A percentile compares a stretch with the other conserved stretches of the same genome.
Evolutionary conservation across 495 filamentous ascomycete species (phyloP).

Genomic region (Penicillium coffeae): DNA sequence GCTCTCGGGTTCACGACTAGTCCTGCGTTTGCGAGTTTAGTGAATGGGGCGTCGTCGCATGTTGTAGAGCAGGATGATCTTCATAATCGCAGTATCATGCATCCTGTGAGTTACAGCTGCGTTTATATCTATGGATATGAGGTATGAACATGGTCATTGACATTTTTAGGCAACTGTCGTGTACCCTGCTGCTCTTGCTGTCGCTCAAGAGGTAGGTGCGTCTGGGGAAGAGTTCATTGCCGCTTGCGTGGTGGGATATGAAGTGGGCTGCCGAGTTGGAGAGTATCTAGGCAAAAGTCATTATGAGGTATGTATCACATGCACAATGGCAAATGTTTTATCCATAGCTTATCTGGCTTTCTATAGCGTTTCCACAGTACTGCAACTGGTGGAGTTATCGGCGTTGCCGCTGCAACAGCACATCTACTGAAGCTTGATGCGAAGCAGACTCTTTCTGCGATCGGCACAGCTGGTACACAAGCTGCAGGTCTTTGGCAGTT

Average conservation of each 20-base stretch:
- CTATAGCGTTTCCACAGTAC: conserved; percentile 31
- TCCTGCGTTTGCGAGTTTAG: conserved; percentile 31
- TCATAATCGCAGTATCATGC: conserved; percentile 37
- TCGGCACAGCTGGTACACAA: conserved; percentile 36
- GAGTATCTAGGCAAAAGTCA: conserved; percentile 32
- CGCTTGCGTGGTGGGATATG: conserved; percentile 36
- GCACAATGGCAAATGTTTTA: not conserved
- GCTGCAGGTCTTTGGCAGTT: conserved; percentile 38
- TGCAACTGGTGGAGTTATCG: conserved; percentile 31
- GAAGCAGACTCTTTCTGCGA: conserved; percentile 24
- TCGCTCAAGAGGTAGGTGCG: conserved; percentile 28
- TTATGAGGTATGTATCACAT: conserved; percentile 24
- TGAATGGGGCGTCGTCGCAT: conserved; percentile 35
- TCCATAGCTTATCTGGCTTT: not conserved
- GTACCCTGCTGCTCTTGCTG: conserved; percentile 31
- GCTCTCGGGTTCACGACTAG: conserved; percentile 18
- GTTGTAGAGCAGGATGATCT: conserved; percentile 40
- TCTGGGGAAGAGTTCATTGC: conserved; percentile 32
- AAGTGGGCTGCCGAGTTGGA: conserved; percentile 32
- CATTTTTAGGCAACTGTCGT: conserved; percentile 30
- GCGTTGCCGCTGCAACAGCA: conserved; percentile 28
- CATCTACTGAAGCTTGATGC: conserved; percentile 24
- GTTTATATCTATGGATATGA: not conserved
- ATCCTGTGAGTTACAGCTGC: conserved; percentile 23
- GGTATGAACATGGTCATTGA: not conserved